These are phyloP conservation scores for Mortierella sp. DNA, from an alignment of 371 early-diverging fungal species.

Conservation along the genomic window DNA sequence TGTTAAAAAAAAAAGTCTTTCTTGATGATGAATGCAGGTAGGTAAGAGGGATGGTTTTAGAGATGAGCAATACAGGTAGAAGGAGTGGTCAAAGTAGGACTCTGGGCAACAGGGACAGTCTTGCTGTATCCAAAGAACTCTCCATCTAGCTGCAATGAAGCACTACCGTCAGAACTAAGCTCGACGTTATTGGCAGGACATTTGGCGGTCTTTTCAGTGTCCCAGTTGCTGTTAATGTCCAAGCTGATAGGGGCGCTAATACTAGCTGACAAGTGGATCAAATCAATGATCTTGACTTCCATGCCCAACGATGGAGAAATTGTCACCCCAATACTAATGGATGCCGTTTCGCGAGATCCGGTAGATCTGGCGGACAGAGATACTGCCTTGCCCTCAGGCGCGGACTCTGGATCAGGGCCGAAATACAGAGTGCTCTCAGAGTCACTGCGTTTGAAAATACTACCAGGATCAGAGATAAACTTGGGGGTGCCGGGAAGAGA, in stretches of 20 bases:
- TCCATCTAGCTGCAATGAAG: conserved; percentile 17
- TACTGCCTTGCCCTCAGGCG: not conserved
- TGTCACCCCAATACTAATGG: conserved; percentile 23
- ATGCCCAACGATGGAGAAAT: conserved; percentile 20
- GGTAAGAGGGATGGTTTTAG: not conserved
- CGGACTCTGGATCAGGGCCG: conserved; percentile 16
- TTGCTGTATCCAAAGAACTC: conserved; percentile 36
- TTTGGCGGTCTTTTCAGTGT: conserved; percentile 12
- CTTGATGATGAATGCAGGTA: no score
- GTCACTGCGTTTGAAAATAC: conserved; percentile 1
- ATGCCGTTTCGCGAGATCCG: conserved; percentile 24
- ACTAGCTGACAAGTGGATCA: conserved; percentile 19
- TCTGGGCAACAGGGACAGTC: conserved; percentile 11
- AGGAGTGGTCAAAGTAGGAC: conserved; percentile 23
- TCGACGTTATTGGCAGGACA: conserved; percentile 37
- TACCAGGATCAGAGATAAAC: not conserved
- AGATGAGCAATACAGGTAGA: conserved; percentile 22
- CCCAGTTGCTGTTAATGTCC: conserved; percentile 34
- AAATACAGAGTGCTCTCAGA: conserved; percentile 9
- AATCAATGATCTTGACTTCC: conserved; percentile 24
- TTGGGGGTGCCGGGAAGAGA: conserved; percentile 28
- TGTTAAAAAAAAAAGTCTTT: no score
- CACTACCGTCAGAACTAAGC: conserved; percentile 19
- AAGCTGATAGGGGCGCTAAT: conserved; percentile 21
- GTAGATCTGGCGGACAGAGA: not conserved